phyloP scores from a whole-genome alignment of 2,329 filamentous ascomycete species.

The Mycosphaerella sp. region DNA sequence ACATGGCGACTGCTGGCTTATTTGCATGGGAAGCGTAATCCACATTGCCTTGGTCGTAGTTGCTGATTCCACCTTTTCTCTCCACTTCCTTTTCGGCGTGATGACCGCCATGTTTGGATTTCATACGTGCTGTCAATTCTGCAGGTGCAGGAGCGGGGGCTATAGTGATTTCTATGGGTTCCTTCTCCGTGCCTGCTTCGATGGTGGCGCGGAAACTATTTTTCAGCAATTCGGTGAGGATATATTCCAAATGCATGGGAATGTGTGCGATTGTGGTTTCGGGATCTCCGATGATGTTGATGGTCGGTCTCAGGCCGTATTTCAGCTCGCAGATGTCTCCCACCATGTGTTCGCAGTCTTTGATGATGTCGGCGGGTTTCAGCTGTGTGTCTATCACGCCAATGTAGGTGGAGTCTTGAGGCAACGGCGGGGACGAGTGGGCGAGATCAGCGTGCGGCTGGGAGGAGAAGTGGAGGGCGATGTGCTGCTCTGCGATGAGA shows the following conservation, averaged over 20 bases:
- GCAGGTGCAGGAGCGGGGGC: slow-evolving; percentile 56
- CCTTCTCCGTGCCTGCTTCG: slow-evolving; percentile 69
- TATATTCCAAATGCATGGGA: slow-evolving; percentile 95
- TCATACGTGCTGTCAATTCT: slow-evolving; percentile 30
- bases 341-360: slow-evolving; percentile 81
- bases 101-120: slow-evolving; percentile 13
- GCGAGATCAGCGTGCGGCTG: slow-evolving; percentile 61
- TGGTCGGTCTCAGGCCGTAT: slow-evolving; percentile 77
- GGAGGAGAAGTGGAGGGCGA: slow-evolving; percentile 73
- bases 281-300: slow-evolving; percentile 77
- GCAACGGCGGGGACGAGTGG: slow-evolving; percentile 33
- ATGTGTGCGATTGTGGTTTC: slow-evolving; percentile 89
- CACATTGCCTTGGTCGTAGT: slow-evolving; percentile 34
- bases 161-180: slow-evolving; percentile 88
- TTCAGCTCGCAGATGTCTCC: slow-evolving; percentile 95
- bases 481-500: slow-evolving; percentile 92
- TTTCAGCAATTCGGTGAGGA: slow-evolving; percentile 91
- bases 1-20: slow-evolving; percentile 21
- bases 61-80: slow-evolving; percentile 26
- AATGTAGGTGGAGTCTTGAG: slow-evolving; percentile 59
- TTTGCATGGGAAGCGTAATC: slow-evolving; percentile 31
- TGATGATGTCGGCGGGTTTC: slow-evolving; percentile 72
- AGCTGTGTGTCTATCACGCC: slow-evolving; percentile 92
- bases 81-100: slow-evolving; percentile 18
- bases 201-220: slow-evolving; percentile 94